phyloP scores from a whole-genome alignment of 2,329 filamentous ascomycete genomes.

The Colletotrichum falcatum region DNA sequence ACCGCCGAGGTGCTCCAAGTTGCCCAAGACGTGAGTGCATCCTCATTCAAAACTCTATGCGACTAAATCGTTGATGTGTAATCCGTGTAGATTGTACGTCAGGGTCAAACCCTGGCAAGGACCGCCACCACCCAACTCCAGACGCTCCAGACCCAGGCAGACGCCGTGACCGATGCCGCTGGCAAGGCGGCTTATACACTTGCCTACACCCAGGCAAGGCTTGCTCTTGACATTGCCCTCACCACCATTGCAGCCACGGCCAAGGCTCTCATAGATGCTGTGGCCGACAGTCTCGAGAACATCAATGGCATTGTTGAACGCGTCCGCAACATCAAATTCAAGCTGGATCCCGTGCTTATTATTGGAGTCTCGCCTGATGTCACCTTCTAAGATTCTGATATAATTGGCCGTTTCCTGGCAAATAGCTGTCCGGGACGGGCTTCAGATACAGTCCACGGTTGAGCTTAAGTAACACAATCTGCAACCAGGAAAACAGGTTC shows the following conservation, averaged over 20 bases:
- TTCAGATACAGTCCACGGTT: background rate
- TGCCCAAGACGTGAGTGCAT: background rate
- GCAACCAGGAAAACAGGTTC: background rate
- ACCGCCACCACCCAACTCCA: conserved; percentile 1
- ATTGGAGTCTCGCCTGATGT: conserved; percentile 7
- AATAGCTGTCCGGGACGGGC: background rate
- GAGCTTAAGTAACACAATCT: background rate
- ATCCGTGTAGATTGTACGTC: background rate
- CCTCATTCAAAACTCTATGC: background rate
- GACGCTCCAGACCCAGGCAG: background rate
- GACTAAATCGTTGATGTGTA: background rate
- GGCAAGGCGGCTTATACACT: background rate
- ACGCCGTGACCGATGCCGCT: background rate
- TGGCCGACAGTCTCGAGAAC: background rate
- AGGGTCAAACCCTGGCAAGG: conserved; percentile 5
- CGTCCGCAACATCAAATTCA: background rate
- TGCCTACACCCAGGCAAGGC: conserved; percentile 1
- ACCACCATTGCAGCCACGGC: background rate
- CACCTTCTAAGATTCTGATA: background rate
- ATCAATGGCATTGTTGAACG: background rate
- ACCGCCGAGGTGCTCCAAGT: conserved; percentile 4
- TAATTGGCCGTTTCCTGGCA: background rate
- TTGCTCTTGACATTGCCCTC: background rate
- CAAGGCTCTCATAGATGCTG: background rate
- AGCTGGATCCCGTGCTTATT: conserved; percentile 3